Base-by-base conservation (phyloP, 2,329 filamentous ascomycete species). In the Aspergillus pseudotamarii region DNA sequence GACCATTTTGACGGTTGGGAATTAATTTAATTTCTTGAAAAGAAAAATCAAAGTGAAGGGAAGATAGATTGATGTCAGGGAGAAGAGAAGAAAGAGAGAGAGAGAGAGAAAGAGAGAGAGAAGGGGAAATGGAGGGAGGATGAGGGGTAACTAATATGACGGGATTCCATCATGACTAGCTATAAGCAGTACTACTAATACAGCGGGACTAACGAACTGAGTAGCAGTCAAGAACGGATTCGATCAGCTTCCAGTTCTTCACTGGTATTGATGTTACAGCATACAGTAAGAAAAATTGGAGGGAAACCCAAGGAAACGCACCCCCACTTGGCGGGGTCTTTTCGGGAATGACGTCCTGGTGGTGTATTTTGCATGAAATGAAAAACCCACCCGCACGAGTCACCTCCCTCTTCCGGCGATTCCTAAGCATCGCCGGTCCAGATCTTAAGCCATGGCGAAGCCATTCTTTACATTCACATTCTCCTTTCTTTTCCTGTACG, bases 1-100 rank as follows among this genome's bases (percentile, higher is more conserved):
- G 86, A 97, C 94, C 94, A 97, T 97, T 89, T 89, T 97, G 91
- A 84, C 83, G 84, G 83, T 81, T 78, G 76, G 70, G 14, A 75
- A 38, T 65, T 73, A 73, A 76, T 63, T 71, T 72, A 68, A 61
- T 72, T 71, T 50, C 59, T 64, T 66, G 63, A 21, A 23, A 57
- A 55, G 58, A 56, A 63, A 55, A 57, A 51, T 50, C n/a, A 21
- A 61, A 63, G 66, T 64, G 58, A 43, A 61, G 59, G 41, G 34
- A 54, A 46, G 51, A 12, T 21, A 56, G 48, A 57, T 59, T 58
- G 61, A 36, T 50, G 59, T 57, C 60, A 45, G 59, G 55, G 59
- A 61, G 62, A 59, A 56, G 66, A 64, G 57, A 61, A 68, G 60
- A 62, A 68, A 55, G 54, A 46, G 69, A 69, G 64, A 67, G 66